Conservation (phyloP, 2,329 filamentous ascomycete species). For the Clonostachys rhizophaga region DNA sequence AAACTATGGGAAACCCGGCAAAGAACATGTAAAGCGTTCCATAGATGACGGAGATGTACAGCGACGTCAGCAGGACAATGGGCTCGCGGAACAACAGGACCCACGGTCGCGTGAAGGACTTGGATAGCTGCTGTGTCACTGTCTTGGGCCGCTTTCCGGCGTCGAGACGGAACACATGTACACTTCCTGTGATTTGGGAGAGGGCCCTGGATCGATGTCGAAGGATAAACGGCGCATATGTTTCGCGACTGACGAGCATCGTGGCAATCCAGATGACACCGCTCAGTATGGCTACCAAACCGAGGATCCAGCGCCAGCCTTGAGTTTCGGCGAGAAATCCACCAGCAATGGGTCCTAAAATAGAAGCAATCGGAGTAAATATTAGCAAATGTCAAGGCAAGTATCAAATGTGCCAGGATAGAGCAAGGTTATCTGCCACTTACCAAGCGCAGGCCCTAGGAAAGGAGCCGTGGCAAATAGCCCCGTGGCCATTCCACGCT, state of each 20-base stretch:
- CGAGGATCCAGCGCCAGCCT: conserved; percentile 57
- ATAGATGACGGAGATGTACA: conserved; percentile 79
- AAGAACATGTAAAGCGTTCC: conserved; percentile 90
- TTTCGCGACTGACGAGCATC: conserved; percentile 41
- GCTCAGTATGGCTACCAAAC: conserved; percentile 49
- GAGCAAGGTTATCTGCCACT: no score
- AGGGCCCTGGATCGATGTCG: conserved; percentile 38
- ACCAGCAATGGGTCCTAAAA: conserved; percentile 51
- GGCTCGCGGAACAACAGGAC: conserved; percentile 77
- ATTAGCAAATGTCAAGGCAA: no score
- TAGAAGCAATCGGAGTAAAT: no score
- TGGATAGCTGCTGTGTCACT: no score
- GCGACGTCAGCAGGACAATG: conserved; percentile 78
- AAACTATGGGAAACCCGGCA: conserved; percentile 83
- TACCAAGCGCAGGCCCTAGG: conserved; percentile 42
- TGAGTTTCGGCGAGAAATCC: conserved; percentile 51
- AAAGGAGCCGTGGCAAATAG: conserved; percentile 61
- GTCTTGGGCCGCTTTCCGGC: no score
- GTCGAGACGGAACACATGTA: conserved; percentile 32
- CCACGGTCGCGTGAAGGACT: conserved; percentile 64
- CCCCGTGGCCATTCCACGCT: conserved; percentile 54
- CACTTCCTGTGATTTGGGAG: conserved; percentile 39
- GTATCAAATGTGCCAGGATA: no score
- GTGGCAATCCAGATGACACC: conserved; percentile 45
- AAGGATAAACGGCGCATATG: conserved; percentile 46